Base-by-base conservation (phyloP, 306 rosid genomes). In the Calophaca sinica region DNA sequence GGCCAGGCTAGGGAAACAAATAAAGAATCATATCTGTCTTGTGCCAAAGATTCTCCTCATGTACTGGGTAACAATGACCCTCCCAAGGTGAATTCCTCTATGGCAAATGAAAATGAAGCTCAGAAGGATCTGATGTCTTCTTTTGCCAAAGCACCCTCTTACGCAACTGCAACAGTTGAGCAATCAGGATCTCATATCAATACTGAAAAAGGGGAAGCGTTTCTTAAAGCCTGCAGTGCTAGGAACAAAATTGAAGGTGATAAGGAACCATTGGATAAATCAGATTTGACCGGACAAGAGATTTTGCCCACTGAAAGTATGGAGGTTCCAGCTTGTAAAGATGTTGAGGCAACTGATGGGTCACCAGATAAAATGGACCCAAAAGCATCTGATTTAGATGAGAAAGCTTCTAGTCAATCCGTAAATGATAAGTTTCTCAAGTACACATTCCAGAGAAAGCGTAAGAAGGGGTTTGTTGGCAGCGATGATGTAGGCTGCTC, bases 391-490 rank as follows among this genome's bases (percentile, higher is more conserved):
- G 72, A 83, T 59, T 50, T 59, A 76, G 82, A 79, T 41, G 86
- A 74, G 50, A 88, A 74, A 62, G 78, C 75, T 68, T 82, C 86
- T 59, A 73, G 76, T 78, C 87, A 74, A 78, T 58, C 81, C 3
- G 66, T 38, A 51, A 78, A 84, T 81, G 89, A 80, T 73, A 88
- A 79, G 84, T 74, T 88, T 80, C 87, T 92, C 42, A 88, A 87
- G 82, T 90, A 87, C 77, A 92, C 98, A 29, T 92, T 92, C 83
- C 79, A 65, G 68, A 92, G 96, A 83, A 92, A 90, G 79, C 91
- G 89, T 48, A 92, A 92, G 91, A 92, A 76, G 83, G 94, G 84
- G 55, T 53, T 84, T 44, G 70, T 78, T 49, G 80, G 86, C 84
- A 83, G 77, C 11, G 68, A 86, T 55, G 85, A 68, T 70, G 79